Base-by-base conservation (phyloP, 345 rosid species). In the Passiflora organensis region DNA sequence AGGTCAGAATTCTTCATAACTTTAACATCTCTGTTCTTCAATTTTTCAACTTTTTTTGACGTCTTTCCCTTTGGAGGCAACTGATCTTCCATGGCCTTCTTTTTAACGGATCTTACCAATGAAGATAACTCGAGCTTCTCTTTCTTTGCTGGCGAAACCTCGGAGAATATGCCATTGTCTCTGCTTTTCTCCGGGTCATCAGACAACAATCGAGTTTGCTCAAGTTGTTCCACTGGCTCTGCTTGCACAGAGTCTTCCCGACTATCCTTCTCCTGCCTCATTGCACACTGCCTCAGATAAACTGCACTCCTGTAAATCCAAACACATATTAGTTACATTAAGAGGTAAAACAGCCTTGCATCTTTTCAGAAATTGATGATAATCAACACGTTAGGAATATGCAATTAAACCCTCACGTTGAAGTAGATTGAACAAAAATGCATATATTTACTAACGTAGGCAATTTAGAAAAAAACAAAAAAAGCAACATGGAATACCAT, bases 261-360 rank as follows among this genome's bases (percentile, higher is more conserved):
- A 12, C 64, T 75, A 24, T 64, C 76, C 76, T 79, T 84, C 54
- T 55, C 80, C 78, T 66, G 75, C 59, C 62, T 74, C 69, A 67
- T 62, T 47, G 82, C 65, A 49, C 64, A 43, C 71, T 93, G 95
- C 65, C 95, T 87, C 14, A 73, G 83, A 72, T 84, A 86, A 12
- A 76, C 74, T 10, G 99, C 95, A 61, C 95, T 86, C 94, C 99
- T 93, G 76, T 76, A 81, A 53, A 12, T 18, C 58, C 20, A 57
- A 65, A 23, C 19, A 8, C 43, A 51, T 25, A 18, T 12, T 8
- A 42, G 47, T 55, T 10, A 1, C 5, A 10, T 55, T 6, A 18
- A 10, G 11, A 13, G 14, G 16, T 15, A 6, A 18, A 4, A 17
- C 3, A 46, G 34, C 32, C 10, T 20, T 2, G 13, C 43, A 1